Conservation (phyloP, 2,329 filamentous ascomycete species). For the Claviceps spartinae region DNA sequence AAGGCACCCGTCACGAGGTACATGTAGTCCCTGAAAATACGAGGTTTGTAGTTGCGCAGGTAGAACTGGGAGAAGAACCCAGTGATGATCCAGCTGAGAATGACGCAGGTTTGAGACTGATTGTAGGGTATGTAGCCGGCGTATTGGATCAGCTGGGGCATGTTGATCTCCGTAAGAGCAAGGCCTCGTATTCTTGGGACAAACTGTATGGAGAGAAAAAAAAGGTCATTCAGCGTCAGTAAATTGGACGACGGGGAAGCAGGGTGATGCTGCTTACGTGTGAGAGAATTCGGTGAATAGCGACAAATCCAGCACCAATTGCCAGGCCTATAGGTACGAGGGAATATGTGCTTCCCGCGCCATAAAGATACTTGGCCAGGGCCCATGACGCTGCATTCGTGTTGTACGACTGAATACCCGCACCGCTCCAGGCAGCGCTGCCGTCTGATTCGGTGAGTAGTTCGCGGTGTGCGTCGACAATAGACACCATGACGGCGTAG, state of each 20-base stretch:
- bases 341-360: slow-evolving; percentile 21
- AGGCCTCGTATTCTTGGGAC: background rate
- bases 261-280: background rate
- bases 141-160: slow-evolving; percentile 5
- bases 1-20: slow-evolving; percentile 40
- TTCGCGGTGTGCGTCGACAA: slow-evolving; percentile 27
- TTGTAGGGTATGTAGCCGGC: slow-evolving; percentile 5
- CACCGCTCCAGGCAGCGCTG: slow-evolving; percentile 33
- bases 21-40: slow-evolving; percentile 38
- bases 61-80: slow-evolving; percentile 39
- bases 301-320: slow-evolving; percentile 24
- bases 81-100: slow-evolving; percentile 29
- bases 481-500: slow-evolving; percentile 31
- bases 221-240: background rate
- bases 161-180: slow-evolving; percentile 1
- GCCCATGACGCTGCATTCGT: slow-evolving; percentile 17
- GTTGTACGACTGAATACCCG: slow-evolving; percentile 33
- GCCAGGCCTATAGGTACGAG: slow-evolving; percentile 25
- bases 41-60: slow-evolving; percentile 36
- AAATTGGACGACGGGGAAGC: too few species aligned
- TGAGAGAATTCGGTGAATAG: background rate
- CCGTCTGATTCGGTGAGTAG: slow-evolving; percentile 27
- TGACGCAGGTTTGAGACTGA: slow-evolving; percentile 38
- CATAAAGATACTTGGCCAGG: slow-evolving; percentile 29
- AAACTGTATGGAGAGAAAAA: background rate